A percentile compares a stretch with the other conserved stretches of the same genome.
Conservation (phyloP, 257 asterid genomes). For the Ophiorrhiza pumila region DNA sequence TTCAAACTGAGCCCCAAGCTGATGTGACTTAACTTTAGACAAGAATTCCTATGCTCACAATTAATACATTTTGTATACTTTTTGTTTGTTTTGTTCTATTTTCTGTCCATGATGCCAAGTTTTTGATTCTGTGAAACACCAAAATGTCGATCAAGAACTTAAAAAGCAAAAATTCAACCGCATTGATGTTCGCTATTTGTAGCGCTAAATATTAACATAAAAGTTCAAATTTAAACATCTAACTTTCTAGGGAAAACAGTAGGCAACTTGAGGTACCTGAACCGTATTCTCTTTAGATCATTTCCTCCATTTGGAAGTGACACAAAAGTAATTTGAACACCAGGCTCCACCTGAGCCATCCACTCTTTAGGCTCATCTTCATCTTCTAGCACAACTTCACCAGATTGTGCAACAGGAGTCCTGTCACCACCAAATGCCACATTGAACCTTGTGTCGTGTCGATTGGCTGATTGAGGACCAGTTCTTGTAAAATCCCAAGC, state of each 20-base stretch:
- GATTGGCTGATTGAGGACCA: slow-evolving; percentile 30
- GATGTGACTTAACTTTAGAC: no score
- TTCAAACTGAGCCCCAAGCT: no score
- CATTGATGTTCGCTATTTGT: no score
- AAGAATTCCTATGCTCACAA: no score
- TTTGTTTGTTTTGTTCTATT: no score
- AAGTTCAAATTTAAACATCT: no score
- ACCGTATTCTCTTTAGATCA: slow-evolving; percentile 83
- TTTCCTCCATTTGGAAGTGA: slow-evolving; percentile 84
- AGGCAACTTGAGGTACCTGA: slow-evolving; percentile 43
- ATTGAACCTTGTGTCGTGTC: slow-evolving; percentile 44
- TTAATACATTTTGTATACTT: no score
- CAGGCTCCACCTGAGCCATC: slow-evolving; percentile 93
- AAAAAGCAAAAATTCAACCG: no score
- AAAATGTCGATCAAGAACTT: no score
- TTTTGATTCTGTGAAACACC: no score
- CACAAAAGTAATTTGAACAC: slow-evolving; percentile 78
- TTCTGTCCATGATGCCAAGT: no score
- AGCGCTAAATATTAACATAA: no score
- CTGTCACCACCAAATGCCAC: slow-evolving; percentile 29
- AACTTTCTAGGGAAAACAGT: background rate
- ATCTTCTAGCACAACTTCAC: slow-evolving; percentile 50
- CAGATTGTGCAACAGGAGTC: slow-evolving; percentile 41
- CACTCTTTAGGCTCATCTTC: slow-evolving; percentile 71
- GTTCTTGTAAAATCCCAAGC: slow-evolving; percentile 69